phyloP scores from a whole-genome alignment of 106 monocot species.

The Apostasia ramifera region DNA sequence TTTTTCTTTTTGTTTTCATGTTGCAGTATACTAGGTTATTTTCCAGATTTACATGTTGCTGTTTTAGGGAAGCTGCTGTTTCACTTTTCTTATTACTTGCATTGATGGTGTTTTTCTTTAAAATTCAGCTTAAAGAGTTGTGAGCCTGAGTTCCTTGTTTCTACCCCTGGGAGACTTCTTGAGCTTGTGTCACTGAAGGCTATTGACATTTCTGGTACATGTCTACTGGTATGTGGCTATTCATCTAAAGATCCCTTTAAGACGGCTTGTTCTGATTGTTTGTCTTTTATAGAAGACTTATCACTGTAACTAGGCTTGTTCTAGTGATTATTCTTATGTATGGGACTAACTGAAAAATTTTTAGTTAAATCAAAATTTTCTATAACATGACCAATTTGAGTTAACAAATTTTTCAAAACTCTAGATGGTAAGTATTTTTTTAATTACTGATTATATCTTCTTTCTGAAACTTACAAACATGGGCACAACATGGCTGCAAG shows the following conservation, averaged over 20 bases:
- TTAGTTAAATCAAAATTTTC: background rate
- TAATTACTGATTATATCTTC: too few species aligned
- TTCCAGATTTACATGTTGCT: background rate
- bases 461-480: too few species aligned
- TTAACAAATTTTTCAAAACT: background rate
- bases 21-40: too few species aligned
- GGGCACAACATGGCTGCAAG: too few species aligned
- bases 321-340: too few species aligned
- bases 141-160: constrained; percentile 85
- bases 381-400: background rate
- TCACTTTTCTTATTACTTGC: background rate
- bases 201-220: constrained; percentile 65
- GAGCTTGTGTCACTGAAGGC: constrained; percentile 61
- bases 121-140: constrained; percentile 67
- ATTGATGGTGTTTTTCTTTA: background rate
- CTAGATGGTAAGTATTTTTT: background rate
- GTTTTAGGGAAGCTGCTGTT: background rate
- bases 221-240: constrained; percentile 49
- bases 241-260: too few species aligned
- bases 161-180: constrained; percentile 79
- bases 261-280: too few species aligned
- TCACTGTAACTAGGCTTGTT: too few species aligned
- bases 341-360: background rate
- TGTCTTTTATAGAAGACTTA: too few species aligned
- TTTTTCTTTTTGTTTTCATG: too few species aligned